Base-by-base conservation (phyloP, 1,284 basidiomycete genomes). In the Puccinia horiana region DNA sequence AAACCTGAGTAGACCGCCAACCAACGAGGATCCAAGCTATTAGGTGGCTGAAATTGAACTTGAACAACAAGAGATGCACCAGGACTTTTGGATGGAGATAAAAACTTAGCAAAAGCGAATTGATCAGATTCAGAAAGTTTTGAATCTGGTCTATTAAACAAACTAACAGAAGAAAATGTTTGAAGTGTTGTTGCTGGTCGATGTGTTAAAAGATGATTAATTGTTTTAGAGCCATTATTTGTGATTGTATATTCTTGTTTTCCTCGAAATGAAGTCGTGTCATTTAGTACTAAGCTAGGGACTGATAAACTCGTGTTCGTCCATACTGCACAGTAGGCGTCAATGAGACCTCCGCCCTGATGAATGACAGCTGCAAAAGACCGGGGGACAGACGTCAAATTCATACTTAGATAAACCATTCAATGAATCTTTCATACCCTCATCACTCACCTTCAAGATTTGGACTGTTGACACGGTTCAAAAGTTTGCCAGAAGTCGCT, bases 291-390 rank as follows among this genome's bases (percentile, higher is more conserved):
- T 11, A 81, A 49, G 49, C 35, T 40, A 11, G 78, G 44, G 9
- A 56, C 49, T 18, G 78, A 73, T 8, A 81, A 12, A 3, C 29
- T 74, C 12, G 70, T 74, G 32, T 81, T 81, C 3, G 78, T 42
- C 70, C 54, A 73, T 0, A 52, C 78, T 23, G 78, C 78, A 20
- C 78, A 81, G 47, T 26, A 81, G 6, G 78, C 78, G 56, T 81
- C 61, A 3, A 75, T 44, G n/a, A 81, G 44, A 1, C 78, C 79
- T 12, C 79, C 79, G 26, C 79, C 79, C 61, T 81, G 79, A 81
- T 75, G 79, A 11, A 81, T 56, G 29, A 75, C 79, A 52, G 56
- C 79, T 81, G 26, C 14, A 29, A 6, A 5, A 32, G n/a, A 65
- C 20, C 18, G 37, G 6, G 20, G n/a, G 9, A 16, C 16, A 58